phyloP scores from a whole-genome alignment of 768 basidiomycete genomes.

The Suillus discolor region DNA sequence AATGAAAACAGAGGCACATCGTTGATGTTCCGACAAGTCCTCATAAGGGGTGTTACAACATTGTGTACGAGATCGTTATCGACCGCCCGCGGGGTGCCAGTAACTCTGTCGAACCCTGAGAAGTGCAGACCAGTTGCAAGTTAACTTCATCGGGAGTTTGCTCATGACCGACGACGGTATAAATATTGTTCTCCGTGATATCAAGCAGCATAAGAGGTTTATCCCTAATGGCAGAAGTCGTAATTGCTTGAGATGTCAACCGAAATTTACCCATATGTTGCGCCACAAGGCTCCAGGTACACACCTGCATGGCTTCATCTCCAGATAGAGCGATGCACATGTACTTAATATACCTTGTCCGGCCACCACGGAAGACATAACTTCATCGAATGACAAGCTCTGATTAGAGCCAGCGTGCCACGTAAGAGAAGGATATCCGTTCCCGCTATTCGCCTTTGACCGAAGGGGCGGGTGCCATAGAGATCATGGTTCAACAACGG shows the following conservation, averaged over 20 bases:
- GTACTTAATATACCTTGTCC: constrained; percentile 9
- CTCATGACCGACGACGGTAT: constrained; percentile 24
- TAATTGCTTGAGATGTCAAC: constrained; percentile 22
- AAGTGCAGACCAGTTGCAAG: constrained; percentile 25
- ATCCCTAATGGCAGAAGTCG: constrained; percentile 11
- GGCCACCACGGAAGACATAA: not conserved
- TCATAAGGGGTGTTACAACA: too few relatives aligned
- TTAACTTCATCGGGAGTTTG: constrained; percentile 20
- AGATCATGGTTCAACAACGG: constrained; percentile 14
- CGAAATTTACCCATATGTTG: constrained; percentile 23
- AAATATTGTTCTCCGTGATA: constrained; percentile 16
- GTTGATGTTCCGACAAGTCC: too few relatives aligned
- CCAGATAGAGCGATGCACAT: constrained; percentile 8
- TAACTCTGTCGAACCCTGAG: constrained; percentile 22
- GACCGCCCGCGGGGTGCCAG: constrained; percentile 27
- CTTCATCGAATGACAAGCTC: not conserved
- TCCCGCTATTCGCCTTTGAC: constrained; percentile 8
- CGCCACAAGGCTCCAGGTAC: not conserved
- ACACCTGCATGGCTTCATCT: not conserved
- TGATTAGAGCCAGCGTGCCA: constrained; percentile 21
- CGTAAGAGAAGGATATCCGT: constrained; percentile 25
- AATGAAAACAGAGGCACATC: constrained; percentile 13
- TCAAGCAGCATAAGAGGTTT: constrained; percentile 6
- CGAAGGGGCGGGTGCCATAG: constrained; percentile 19
- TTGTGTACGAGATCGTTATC: constrained; percentile 11